phyloP scores from a whole-genome alignment of 768 basidiomycete genomes.

The Galerina sulciceps region DNA sequence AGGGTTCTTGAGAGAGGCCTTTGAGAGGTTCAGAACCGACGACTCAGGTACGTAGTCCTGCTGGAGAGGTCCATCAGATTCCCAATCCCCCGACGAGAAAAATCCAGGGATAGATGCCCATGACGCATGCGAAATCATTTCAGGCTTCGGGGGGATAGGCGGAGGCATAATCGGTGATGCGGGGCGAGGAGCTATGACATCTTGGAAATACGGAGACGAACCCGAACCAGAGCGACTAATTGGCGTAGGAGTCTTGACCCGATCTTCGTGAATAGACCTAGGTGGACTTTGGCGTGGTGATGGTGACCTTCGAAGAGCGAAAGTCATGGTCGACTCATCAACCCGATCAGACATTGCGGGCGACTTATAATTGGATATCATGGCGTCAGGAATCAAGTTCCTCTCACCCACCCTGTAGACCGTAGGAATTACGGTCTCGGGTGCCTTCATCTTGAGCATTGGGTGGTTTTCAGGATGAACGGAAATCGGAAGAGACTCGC shows the following conservation, averaged over 20 bases:
- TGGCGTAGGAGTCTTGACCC: slow-evolving; percentile 14
- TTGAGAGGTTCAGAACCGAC: not conserved
- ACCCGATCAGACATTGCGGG: too few relatives aligned
- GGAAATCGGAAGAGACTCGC: slow-evolving; percentile 80
- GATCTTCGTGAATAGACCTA: slow-evolving; percentile 3
- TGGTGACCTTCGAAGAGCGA: not conserved
- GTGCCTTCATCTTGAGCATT: slow-evolving; percentile 71
- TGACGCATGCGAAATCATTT: slow-evolving; percentile 23
- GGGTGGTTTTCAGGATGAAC: slow-evolving; percentile 76
- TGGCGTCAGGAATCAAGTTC: slow-evolving; percentile 20
- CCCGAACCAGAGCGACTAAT: not conserved
- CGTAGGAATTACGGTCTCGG: slow-evolving; percentile 45
- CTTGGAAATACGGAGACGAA: not conserved
- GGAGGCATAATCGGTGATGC: slow-evolving; percentile 6
- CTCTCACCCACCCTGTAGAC: slow-evolving; percentile 35
- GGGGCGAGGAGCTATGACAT: not conserved
- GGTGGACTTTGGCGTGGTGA: not conserved
- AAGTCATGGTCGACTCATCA: too few relatives aligned
- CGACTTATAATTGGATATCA: too few relatives aligned
- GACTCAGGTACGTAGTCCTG: not conserved
- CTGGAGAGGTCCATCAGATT: not conserved
- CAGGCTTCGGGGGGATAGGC: slow-evolving; percentile 23
- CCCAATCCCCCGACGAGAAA: slow-evolving; percentile 9
- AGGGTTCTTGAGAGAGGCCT: slow-evolving; percentile 16
- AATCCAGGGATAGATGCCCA: slow-evolving; percentile 23